Evolutionary conservation across 345 rosid species (phyloP).

Genomic region (Pistacia atlantica): DNA sequence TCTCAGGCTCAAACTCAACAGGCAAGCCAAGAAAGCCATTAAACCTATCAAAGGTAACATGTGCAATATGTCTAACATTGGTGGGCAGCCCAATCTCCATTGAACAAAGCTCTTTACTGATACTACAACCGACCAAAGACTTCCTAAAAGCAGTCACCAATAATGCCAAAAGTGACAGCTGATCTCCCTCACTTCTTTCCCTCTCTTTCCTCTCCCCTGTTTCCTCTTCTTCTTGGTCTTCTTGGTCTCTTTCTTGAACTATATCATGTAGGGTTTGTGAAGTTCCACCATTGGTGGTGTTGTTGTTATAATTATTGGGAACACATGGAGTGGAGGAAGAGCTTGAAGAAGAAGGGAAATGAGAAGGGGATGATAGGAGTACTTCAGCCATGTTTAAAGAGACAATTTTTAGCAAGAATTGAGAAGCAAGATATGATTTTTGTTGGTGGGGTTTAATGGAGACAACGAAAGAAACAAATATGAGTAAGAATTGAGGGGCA

Average conservation of each 20-base stretch:
- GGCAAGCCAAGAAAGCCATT: slow-evolving; percentile 98
- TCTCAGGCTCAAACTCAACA: slow-evolving; percentile 97
- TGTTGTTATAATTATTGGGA: slow-evolving; percentile 45
- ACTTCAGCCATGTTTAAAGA: slow-evolving; percentile 69
- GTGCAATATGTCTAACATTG: slow-evolving; percentile 93
- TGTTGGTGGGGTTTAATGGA: slow-evolving; percentile 28
- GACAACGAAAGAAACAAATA: slow-evolving; percentile 1
- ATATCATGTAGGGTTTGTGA: slow-evolving; percentile 9
- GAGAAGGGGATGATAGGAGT: slow-evolving; percentile 67
- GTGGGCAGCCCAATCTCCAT: slow-evolving; percentile 99
- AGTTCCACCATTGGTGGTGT: slow-evolving; percentile 33
- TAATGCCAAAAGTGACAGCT: slow-evolving; percentile 62
- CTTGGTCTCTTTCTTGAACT: slow-evolving; percentile 37
- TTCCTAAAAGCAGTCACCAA: slow-evolving; percentile 72
- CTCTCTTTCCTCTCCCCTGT: slow-evolving; percentile 26
- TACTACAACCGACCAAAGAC: slow-evolving; percentile 78
- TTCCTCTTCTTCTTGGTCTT: slow-evolving; percentile 23
- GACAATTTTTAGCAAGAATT: slow-evolving; percentile 23
- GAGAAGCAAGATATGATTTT: slow-evolving; percentile 43
- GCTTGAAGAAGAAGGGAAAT: slow-evolving; percentile 93
- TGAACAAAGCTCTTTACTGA: slow-evolving; percentile 59
- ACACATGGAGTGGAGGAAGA: slow-evolving; percentile 61
- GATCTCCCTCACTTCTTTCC: slow-evolving; percentile 45
- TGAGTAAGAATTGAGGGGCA: not conserved
- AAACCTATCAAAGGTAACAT: slow-evolving; percentile 98